Evolutionary conservation across 2,329 filamentous ascomycete species (phyloP).

Genomic region (Epichloe gansuensis): DNA sequence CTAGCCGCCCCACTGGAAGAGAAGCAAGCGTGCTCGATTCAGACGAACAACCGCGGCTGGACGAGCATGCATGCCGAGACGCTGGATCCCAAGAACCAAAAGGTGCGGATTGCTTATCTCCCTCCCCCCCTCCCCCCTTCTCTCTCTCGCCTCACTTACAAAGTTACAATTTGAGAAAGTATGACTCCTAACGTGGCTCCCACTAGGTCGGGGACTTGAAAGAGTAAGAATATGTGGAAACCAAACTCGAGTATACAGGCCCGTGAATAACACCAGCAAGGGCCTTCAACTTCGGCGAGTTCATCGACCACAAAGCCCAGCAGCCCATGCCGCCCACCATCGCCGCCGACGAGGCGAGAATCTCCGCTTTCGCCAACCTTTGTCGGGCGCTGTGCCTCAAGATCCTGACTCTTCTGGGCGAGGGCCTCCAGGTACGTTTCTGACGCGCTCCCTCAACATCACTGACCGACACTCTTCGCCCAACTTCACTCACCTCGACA

Average conservation of each 20-base stretch:
- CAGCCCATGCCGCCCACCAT: conserved; percentile 65
- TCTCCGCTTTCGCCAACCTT: conserved; percentile 52
- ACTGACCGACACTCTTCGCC: conserved; percentile 1
- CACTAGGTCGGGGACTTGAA: conserved; percentile 69
- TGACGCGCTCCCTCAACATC: too few species aligned
- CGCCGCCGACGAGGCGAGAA: conserved; percentile 40
- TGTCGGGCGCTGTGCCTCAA: conserved; percentile 63
- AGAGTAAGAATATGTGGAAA: conserved; percentile 41
- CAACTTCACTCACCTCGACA: neutral
- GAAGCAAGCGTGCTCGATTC: conserved; percentile 63
- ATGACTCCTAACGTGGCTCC: neutral
- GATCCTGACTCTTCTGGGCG: conserved; percentile 64
- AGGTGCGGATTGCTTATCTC: conserved; percentile 34
- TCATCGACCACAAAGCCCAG: conserved; percentile 51
- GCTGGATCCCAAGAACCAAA: conserved; percentile 71
- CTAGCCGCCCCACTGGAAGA: conserved; percentile 58
- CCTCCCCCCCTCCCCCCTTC: neutral
- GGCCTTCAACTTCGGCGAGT: conserved; percentile 85
- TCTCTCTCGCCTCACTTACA: neutral
- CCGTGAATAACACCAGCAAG: conserved; percentile 27
- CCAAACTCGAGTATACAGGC: too few species aligned
- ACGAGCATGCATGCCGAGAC: conserved; percentile 78
- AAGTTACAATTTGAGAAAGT: neutral
- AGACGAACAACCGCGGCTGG: conserved; percentile 79
- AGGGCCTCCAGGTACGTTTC: conserved; percentile 52